Base-by-base conservation (phyloP, 345 rosid genomes). In the Ailanthus altissimus region DNA sequence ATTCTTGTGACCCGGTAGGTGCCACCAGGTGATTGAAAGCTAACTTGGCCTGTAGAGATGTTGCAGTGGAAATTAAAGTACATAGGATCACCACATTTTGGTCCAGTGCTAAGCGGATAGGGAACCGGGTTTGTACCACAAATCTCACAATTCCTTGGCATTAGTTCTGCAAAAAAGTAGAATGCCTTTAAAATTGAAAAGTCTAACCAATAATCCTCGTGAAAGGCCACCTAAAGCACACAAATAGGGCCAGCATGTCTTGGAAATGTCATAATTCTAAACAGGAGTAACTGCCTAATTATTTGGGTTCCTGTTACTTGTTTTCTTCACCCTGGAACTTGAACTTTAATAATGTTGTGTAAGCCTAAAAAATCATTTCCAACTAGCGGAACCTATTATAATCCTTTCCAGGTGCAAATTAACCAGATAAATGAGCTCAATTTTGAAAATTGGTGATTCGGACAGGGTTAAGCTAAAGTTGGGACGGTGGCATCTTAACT, bases 101-200 rank as follows among this genome's bases (percentile, higher is more conserved):
- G 70, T 70, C 85, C 87, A 6, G 85, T 88, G 83, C 91, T 88
- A 15, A 93, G 85, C 2, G 95, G 95, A 78, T 91, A 89, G 4
- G 93, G 93, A 53, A 89, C 80, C 46, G 77, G 49, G 80, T 78
- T 86, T 5, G 89, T 80, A 40, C 91, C 90, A 32, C 94, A 87
- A 16, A 81, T 65, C 66, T 72, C 73, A 53, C 95, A 93, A 76
- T 49, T 80, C 80, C 86, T 86, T 14, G 21, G 43, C 13, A 28
- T 60, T 61, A 63, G 14, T 38, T 38, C 67, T 63, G 67, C 67
- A 38, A 63, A 25, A 63, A 63, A n/a, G 69, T 84, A 88, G 18
- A 38, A 10, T 38, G 11, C 38, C 5, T 4, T 14, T 49, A 46
- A 23, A 46, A 38, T 36, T 60, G 56, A 68, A 8, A 38, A 56